Evolutionary conservation across 1,139 yeast species (phyloP).

Genomic region (Kurtzmaniella natalensis): DNA sequence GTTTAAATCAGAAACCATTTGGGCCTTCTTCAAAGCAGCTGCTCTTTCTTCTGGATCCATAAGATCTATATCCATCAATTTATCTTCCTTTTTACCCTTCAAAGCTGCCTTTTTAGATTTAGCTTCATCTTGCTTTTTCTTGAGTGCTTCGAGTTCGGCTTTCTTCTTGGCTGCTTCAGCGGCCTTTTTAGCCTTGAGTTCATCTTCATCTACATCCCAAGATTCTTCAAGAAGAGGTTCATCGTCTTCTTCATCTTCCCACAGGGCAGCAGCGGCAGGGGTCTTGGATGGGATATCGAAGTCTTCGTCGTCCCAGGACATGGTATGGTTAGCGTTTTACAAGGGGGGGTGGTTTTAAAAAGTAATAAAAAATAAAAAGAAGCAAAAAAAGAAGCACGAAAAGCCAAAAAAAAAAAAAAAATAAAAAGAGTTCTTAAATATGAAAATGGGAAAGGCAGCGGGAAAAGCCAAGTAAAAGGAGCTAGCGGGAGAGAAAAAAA

Average conservation of each 20-base stretch:
- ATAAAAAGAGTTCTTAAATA: neutral
- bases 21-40: constrained; percentile 74
- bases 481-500: too few relatives aligned
- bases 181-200: constrained; percentile 47
- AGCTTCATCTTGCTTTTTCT: constrained; percentile 37
- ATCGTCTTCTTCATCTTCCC: constrained; percentile 75
- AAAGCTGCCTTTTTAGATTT: constrained; percentile 37
- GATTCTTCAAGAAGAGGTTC: constrained; percentile 70
- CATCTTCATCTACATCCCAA: constrained; percentile 79
- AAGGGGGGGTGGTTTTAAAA: constrained; percentile 5
- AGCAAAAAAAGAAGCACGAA: neutral
- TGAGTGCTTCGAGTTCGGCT: constrained; percentile 35
- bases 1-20: constrained; percentile 79
- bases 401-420: neutral
- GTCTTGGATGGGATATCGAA: constrained; percentile 64
- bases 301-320: constrained; percentile 84
- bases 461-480: neutral
- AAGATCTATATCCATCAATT: constrained; percentile 51
- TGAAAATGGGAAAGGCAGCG: neutral
- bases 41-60: constrained; percentile 65
- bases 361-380: neutral
- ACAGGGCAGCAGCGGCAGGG: constrained; percentile 66
- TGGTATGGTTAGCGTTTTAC: constrained; percentile 12
- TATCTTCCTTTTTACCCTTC: constrained; percentile 25
- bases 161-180: constrained; percentile 41